These are phyloP conservation scores for Protostelium mycophagum DNA, from an alignment of 78 protist genomes.

Conservation along the genomic window DNA sequence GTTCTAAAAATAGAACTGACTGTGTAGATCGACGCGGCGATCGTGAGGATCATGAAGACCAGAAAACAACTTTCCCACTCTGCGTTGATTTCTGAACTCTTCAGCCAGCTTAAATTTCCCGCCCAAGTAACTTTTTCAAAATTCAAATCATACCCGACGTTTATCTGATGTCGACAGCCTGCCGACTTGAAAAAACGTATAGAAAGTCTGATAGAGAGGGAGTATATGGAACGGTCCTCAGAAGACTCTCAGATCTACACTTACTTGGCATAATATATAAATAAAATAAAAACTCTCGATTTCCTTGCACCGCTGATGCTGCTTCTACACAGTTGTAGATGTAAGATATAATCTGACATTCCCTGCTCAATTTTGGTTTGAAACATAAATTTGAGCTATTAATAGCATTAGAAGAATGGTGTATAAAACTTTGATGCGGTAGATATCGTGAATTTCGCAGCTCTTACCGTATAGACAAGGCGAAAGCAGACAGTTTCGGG, in stretches of 20 bases:
- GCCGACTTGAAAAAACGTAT: constrained; percentile 89
- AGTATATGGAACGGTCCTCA: constrained; percentile 87
- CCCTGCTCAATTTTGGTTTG: too few relatives aligned
- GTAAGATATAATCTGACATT: too few relatives aligned
- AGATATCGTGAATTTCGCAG: too few relatives aligned
- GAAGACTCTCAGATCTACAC: constrained; percentile 68
- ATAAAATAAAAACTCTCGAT: constrained; percentile 4
- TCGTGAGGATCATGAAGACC: constrained; percentile 96
- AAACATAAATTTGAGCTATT: too few relatives aligned
- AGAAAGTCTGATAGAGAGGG: constrained; percentile 93
- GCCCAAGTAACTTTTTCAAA: constrained; percentile 28
- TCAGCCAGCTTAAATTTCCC: constrained; percentile 80
- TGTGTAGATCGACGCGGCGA: constrained; percentile 80
- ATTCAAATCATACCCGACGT: neutral
- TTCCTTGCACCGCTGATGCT: too few relatives aligned
- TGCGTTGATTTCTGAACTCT: constrained; percentile 72
- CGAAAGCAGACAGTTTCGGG: too few relatives aligned
- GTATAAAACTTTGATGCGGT: too few relatives aligned
- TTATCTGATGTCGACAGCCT: constrained; percentile 30
- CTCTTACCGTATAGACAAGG: too few relatives aligned
- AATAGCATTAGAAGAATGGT: too few relatives aligned
- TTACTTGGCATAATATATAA: constrained; percentile 74
- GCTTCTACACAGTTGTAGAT: too few relatives aligned
- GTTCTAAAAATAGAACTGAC: neutral
- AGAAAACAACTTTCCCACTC: constrained; percentile 77